These are phyloP conservation scores for Cladophialophora yegresii DNA, from an alignment of 2,329 filamentous ascomycete species.

Conservation along the genomic window DNA sequence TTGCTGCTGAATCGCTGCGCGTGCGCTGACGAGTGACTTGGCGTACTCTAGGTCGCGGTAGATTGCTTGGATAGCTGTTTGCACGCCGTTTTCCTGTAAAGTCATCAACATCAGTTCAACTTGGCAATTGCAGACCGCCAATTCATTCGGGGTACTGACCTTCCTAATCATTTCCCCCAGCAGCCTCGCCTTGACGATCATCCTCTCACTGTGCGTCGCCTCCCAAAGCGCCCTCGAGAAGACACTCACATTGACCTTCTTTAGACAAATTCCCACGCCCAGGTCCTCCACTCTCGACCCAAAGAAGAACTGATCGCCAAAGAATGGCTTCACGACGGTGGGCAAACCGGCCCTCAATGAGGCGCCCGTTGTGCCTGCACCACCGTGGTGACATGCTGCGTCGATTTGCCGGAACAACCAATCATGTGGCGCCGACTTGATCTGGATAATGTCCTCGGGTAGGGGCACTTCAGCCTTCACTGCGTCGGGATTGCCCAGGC, in stretches of 20 bases:
- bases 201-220: slow-evolving; percentile 82
- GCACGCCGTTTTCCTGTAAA: slow-evolving; percentile 80
- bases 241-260: slow-evolving; percentile 81
- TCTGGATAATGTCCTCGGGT: slow-evolving; percentile 79
- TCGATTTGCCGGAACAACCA: slow-evolving; percentile 96
- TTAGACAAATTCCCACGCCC: slow-evolving; percentile 85
- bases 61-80: slow-evolving; percentile 83
- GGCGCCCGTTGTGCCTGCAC: slow-evolving; percentile 90
- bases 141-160: slow-evolving; percentile 50
- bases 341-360: slow-evolving; percentile 87
- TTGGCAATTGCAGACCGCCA: not conserved
- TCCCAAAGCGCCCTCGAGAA: slow-evolving; percentile 90
- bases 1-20: slow-evolving; percentile 26
- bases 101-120: not conserved
- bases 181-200: slow-evolving; percentile 81
- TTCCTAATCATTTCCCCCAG: slow-evolving; percentile 85
- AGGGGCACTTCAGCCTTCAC: slow-evolving; percentile 67
- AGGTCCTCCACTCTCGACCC: slow-evolving; percentile 86
- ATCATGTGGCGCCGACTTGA: slow-evolving; percentile 89
- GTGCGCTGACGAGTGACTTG: slow-evolving; percentile 73
- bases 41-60: slow-evolving; percentile 96
- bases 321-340: slow-evolving; percentile 94
- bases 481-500: slow-evolving; percentile 62
- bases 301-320: slow-evolving; percentile 97
- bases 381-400: slow-evolving; percentile 90